Percentiles rank a stretch among this genome's conserved stretches.
These are phyloP conservation scores for Ophioceras dolichostomum DNA, from an alignment of 2,329 filamentous ascomycete genomes.

Conservation along the genomic window DNA sequence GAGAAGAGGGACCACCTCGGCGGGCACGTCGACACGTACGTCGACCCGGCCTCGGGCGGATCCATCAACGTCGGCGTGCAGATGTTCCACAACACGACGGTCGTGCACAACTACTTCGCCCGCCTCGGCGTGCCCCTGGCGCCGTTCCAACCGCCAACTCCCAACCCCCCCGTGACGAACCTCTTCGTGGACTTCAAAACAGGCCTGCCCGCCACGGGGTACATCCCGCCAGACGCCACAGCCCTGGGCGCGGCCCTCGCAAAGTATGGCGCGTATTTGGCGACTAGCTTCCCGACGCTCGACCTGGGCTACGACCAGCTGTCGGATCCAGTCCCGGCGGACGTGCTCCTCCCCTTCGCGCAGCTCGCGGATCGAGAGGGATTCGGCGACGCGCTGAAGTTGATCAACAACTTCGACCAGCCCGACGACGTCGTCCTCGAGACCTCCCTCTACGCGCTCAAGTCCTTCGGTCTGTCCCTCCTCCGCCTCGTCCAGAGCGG, in stretches of 20 bases:
- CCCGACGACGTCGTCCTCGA: constrained; percentile 1
- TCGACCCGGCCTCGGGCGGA: constrained; percentile 8
- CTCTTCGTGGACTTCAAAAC: constrained; percentile 1
- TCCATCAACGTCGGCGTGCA: constrained; percentile 11
- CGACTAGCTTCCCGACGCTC: constrained; percentile 3
- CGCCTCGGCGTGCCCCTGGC: constrained; percentile 15
- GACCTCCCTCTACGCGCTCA: constrained; percentile 5
- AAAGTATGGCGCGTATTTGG: constrained; percentile 1
- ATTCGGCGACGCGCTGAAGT: constrained; percentile 4
- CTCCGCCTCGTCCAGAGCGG: not conserved
- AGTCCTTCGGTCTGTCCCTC: constrained; percentile 1
- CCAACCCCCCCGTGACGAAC: not conserved
- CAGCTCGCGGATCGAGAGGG: not conserved
- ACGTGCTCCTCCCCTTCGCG: constrained; percentile 2
- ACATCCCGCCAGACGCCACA: constrained; percentile 1
- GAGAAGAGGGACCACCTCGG: constrained; percentile 9
- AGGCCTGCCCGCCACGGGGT: constrained; percentile 1
- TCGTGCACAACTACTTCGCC: constrained; percentile 30
- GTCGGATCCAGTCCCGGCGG: constrained; percentile 4
- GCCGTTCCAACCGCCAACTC: not conserved
- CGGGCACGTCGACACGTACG: constrained; percentile 11
- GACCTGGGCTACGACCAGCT: constrained; percentile 6
- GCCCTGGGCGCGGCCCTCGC: not conserved
- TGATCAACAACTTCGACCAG: constrained; percentile 2
- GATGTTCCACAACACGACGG: constrained; percentile 9